Evolutionary conservation across 306 rosid species (phyloP), one percentile per base, ranked within the genome.

Genomic region (Medicago ruthenica): DNA sequence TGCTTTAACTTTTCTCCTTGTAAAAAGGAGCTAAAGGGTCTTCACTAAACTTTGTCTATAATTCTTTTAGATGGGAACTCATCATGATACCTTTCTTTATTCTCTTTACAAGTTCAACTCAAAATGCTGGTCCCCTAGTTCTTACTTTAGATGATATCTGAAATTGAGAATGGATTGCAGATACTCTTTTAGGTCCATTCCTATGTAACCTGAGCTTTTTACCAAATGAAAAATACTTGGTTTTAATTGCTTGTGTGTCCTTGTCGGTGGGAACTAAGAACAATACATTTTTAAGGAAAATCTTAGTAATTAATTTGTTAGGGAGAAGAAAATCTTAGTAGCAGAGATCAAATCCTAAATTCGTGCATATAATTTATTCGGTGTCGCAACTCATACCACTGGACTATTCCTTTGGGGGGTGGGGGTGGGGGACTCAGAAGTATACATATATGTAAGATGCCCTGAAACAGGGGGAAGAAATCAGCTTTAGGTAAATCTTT

Each of bases 401-500:
- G 6, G 5, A 3, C 15, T 44, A 44, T 12, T 44, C 50, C 4
- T 44, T 44, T 4, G 47, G 14, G 14, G 45, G 13, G 11, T 8
- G 42, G 15, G 13, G 88, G 22, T 21, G 22, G 22, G 22, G 31
- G 31, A 3, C 4, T 27, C 31, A 27, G 3, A 24, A 27, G 31
- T 27, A 27, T 3, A 27, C 31, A 27, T 27, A 3, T 27, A 27
- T 27, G 31, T 3, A 84, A 87, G 92, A 88, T 88, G 96, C 93
- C 84, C 83, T 87, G 90, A 80, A 86, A 87, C 75, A 85, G 84
- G 81, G 78, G 90, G 70, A 76, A 77, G 79, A 86, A 81, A 88
- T 86, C 88, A 87, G 91, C 96, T 95, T 91, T 84, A 82, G 83
- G 81, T 64, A 74, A 74, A 76, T 77, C 78, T 78, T 83, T 90